Conservation (phyloP, 2,329 filamentous ascomycete species). For the Mycocentrospora acerina region DNA sequence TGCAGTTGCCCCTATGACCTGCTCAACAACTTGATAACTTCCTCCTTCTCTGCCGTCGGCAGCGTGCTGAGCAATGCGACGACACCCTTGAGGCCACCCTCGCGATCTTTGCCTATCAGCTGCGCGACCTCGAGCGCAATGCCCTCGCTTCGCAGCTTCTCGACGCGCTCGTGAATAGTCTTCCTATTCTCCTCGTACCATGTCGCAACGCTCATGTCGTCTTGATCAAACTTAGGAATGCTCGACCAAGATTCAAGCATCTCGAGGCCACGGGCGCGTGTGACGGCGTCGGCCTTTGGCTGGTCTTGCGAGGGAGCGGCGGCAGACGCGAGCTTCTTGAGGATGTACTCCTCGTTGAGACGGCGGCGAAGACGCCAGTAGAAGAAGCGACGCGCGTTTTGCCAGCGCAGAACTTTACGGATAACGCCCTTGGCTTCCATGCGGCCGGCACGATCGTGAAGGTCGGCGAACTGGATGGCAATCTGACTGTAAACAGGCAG, state of each 20-base stretch:
- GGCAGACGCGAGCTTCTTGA: conserved; percentile 74
- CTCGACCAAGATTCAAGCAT: conserved; percentile 82
- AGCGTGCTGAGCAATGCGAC: conserved; percentile 83
- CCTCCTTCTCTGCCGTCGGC: conserved; percentile 84
- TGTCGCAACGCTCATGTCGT: conserved; percentile 80
- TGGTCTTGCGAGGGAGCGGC: conserved; percentile 45
- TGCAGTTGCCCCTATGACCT: conserved; percentile 36
- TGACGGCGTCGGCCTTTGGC: conserved; percentile 43
- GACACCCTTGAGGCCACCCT: conserved; percentile 78
- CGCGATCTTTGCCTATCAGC: conserved; percentile 65
- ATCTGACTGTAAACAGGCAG: conserved; percentile 94
- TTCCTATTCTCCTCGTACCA: conserved; percentile 98
- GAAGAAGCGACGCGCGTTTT: conserved; percentile 92
- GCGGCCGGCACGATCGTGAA: conserved; percentile 93
- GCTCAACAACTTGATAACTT: conserved; percentile 63
- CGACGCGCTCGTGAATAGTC: conserved; percentile 78
- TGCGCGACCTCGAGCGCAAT: conserved; percentile 70
- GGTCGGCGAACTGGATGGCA: conserved; percentile 92
- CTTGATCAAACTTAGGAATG: conserved; percentile 72
- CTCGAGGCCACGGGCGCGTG: conserved; percentile 68
- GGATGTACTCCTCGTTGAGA: conserved; percentile 94
- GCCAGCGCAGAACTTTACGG: conserved; percentile 80
- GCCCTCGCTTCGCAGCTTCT: conserved; percentile 75
- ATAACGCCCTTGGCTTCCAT: conserved; percentile 99
- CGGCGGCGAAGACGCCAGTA: conserved; percentile 98